Evolutionary conservation across 805 yeast genomes (phyloP), one percentile per base, ranked within the genome.

Genomic region (Metschnikowia gelsemii): DNA sequence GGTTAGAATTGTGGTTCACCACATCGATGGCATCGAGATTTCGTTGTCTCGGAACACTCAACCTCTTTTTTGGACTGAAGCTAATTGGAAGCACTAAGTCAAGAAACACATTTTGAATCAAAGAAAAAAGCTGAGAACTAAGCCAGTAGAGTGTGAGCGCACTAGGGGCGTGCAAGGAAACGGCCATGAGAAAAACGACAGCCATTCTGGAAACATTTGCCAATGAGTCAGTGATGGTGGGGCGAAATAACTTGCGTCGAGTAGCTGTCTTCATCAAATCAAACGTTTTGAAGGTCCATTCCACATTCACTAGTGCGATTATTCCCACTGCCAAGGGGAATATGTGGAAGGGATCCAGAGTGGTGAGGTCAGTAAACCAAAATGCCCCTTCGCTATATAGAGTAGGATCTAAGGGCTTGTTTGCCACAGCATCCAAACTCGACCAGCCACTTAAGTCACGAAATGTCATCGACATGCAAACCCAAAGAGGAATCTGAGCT

Each of bases 131-230:
- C 57, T 88, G 90, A 0, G 96, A 88, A 33, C 91, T 80, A 22
- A 87, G 73, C 99, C 98, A 91, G 63, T 90, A 91, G n/a, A 88
- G 58, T 0, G 84, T 78, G 25, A 90, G 65, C 0, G 95, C 87
- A 21, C 82, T 69, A 0, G 98, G 96, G 0, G 96, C 95, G 54
- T 89, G 93, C 29, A 89, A 78, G 0, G 96, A 73, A 14, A 89
- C 70, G 4, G 88, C 89, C 84, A 88, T 87, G 63, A 91, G 70
- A 49, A 87, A 79, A 1, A 89, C 79, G 38, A 86, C 79, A 17
- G 91, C 80, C 49, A 87, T 70, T 54, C 96, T 71, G 2, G 95
- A 78, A 2, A 86, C 56, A 47, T 80, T 87, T 40, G 86, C 73
- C 25, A 90, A 56, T 2, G 87, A 75, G 52, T 80, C 86, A 36